Base-by-base conservation (phyloP, 169 alveolate genomes). In the Plasmodium inui region DNA sequence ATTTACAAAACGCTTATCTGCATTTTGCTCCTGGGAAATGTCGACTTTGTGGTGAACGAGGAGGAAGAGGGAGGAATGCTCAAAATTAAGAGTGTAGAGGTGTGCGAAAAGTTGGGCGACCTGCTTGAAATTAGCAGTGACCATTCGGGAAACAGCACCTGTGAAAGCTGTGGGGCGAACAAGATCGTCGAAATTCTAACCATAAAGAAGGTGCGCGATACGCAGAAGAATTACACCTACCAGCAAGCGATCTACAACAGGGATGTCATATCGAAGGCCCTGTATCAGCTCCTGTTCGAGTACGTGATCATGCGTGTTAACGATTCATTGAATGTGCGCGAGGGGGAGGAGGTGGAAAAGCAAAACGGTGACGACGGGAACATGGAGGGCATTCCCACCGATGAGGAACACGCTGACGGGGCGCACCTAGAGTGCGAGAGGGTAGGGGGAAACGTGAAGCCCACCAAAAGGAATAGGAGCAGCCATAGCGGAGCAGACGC, bases 201-300 rank as follows among this genome's bases (percentile, higher is more conserved):
- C 14, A 93, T 89, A 82, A 95, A 93, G 84, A 95, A 83, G 30
- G 95, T 95, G 19, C 89, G 95, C 12, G 95, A 95, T 3, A 95
- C 95, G 26, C 85, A 83, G 34, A 95, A 93, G 84, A 88, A 84
- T 34, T 82, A 93, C 34, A 93, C 96, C 19, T 95, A 93, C 57
- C 95, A 95, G 7, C 96, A 95, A 41, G 97, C 97, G 3, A 92
- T 92, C 41, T 93, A 93, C 61, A 94, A 95, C 57, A 95, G 96
- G 28, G 96, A 95, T 61, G 96, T 97, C 39, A 82, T 96, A 50
- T 85, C 98, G 8, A 96, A 96, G 93, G 94, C 96, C 37, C 84
- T 96, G 9, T 96, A 96, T 53, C 96, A 92, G 1, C 91, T 93
- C 70, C 73, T 96, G 4, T 96, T 96, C 92, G 97, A 96, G 50